A percentile compares a stretch with the other conserved stretches of the same genome.
Conservation (phyloP, 2,329 filamentous ascomycete species). For the Cytospora schulzeri region DNA sequence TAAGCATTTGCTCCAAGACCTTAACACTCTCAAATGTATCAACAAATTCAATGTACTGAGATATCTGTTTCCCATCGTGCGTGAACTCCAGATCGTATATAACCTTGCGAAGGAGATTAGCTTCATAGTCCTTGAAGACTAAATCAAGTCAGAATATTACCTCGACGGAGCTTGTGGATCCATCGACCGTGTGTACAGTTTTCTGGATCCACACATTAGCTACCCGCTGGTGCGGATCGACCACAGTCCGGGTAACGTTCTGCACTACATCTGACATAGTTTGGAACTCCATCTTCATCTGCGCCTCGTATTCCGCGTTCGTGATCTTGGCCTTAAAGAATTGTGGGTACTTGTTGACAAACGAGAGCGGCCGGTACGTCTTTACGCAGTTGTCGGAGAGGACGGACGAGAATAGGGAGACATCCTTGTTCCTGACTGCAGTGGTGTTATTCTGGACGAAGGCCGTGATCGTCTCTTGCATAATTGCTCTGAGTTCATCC, state of each 20-base stretch:
- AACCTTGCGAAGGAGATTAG: slow-evolving; percentile 7
- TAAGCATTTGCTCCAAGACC: slow-evolving; percentile 31
- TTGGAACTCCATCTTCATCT: slow-evolving; percentile 22
- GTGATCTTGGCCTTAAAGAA: slow-evolving; percentile 31
- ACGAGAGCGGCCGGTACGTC: slow-evolving; percentile 30
- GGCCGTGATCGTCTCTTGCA: slow-evolving; percentile 18
- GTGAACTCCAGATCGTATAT: slow-evolving; percentile 30
- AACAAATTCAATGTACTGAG: slow-evolving; percentile 31
- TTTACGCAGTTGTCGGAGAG: slow-evolving; percentile 30
- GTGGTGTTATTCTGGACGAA: slow-evolving; percentile 30
- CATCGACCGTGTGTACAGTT: slow-evolving; percentile 24
- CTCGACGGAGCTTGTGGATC: slow-evolving; percentile 26
- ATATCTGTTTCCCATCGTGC: slow-evolving; percentile 29
- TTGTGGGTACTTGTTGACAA: slow-evolving; percentile 30
- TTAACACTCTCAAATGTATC: slow-evolving; percentile 30
- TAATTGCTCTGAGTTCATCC: slow-evolving; percentile 15
- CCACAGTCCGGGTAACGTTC: slow-evolving; percentile 29
- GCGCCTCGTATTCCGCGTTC: slow-evolving; percentile 33
- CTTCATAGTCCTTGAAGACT: not conserved
- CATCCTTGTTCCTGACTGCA: slow-evolving; percentile 29
- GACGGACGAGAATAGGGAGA: slow-evolving; percentile 27
- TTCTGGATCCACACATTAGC: slow-evolving; percentile 30
- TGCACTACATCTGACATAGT: slow-evolving; percentile 29
- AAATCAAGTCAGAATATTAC: slow-evolving; percentile 10
- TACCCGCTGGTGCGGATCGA: slow-evolving; percentile 24